Conservation (phyloP, 768 basidiomycete species). For the Auriscalpium orientale region DNA sequence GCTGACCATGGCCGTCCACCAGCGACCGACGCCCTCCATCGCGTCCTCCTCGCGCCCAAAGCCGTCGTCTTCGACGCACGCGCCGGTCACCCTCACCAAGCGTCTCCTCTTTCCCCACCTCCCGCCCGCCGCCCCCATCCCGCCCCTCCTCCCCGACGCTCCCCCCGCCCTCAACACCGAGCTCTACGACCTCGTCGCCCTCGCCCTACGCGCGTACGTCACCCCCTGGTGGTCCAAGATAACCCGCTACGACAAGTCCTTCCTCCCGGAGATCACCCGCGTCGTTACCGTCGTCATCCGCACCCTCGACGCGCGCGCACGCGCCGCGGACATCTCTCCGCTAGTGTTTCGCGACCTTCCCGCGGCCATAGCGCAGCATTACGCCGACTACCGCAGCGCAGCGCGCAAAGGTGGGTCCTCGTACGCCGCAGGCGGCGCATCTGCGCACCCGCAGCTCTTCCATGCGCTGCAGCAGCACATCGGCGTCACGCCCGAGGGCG, state of each 20-base stretch:
- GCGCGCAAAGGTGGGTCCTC: conserved; percentile 53
- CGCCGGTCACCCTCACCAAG: conserved; percentile 9
- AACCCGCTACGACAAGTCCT: conserved; percentile 75
- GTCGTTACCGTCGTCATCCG: conserved; percentile 53
- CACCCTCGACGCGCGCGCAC: conserved; percentile 50
- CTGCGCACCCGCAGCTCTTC: conserved; percentile 60
- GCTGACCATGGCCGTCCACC: not conserved
- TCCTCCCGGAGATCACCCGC: conserved; percentile 62
- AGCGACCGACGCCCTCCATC: conserved; percentile 7
- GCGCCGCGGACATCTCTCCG: conserved; percentile 46
- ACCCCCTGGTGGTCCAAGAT: conserved; percentile 84
- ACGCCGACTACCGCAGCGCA: conserved; percentile 69
- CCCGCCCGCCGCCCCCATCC: conserved; percentile 35
- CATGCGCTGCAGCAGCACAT: conserved; percentile 81
- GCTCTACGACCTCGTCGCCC: conserved; percentile 73
- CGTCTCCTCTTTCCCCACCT: conserved; percentile 61
- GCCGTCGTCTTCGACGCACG: not conserved
- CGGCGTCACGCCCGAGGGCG: conserved; percentile 61
- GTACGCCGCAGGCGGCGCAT: conserved; percentile 61
- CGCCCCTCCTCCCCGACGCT: conserved; percentile 42
- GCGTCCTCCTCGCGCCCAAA: conserved; percentile 9
- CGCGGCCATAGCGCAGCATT: conserved; percentile 64
- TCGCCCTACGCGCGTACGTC: conserved; percentile 70
- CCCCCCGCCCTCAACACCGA: conserved; percentile 56
- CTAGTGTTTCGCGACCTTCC: conserved; percentile 62